These are phyloP conservation scores for Sarocladium kiliense DNA, from an alignment of 2,329 filamentous ascomycete species.

Conservation along the genomic window DNA sequence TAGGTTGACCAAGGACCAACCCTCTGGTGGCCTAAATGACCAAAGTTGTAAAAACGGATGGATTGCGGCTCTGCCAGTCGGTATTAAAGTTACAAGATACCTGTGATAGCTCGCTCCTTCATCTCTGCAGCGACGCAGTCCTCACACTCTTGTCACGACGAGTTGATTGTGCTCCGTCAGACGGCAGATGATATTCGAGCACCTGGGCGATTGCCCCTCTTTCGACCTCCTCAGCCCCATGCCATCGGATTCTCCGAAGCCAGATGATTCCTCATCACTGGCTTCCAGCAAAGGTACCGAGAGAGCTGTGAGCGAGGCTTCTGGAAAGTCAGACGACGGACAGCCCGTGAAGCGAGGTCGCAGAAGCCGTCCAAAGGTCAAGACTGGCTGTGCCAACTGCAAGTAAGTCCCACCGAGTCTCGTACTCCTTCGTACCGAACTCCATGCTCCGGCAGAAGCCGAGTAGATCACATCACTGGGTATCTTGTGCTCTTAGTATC, in stretches of 20 bases:
- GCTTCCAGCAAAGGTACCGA: neutral
- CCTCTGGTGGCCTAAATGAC: no score
- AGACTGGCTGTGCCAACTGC: constrained; percentile 63
- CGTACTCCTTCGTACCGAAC: neutral
- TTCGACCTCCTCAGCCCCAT: neutral
- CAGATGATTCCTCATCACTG: neutral
- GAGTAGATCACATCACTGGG: no score
- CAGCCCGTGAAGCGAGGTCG: constrained; percentile 37
- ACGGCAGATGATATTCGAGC: neutral
- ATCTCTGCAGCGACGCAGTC: no score
- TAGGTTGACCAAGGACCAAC: neutral
- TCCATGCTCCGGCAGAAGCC: no score
- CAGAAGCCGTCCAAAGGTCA: constrained; percentile 56
- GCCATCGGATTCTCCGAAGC: neutral
- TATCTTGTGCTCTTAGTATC: no score
- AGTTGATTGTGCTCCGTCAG: no score
- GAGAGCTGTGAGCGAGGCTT: neutral
- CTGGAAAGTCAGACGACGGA: constrained; percentile 2
- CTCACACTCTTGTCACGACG: no score
- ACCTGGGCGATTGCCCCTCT: neutral
- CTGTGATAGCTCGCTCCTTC: no score
- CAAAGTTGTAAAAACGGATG: no score
- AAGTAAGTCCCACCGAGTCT: constrained; percentile 45
- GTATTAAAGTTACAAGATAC: no score
- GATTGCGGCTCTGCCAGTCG: no score